Base-by-base conservation (phyloP, 1,139 yeast species). In the Diutina siamensis region DNA sequence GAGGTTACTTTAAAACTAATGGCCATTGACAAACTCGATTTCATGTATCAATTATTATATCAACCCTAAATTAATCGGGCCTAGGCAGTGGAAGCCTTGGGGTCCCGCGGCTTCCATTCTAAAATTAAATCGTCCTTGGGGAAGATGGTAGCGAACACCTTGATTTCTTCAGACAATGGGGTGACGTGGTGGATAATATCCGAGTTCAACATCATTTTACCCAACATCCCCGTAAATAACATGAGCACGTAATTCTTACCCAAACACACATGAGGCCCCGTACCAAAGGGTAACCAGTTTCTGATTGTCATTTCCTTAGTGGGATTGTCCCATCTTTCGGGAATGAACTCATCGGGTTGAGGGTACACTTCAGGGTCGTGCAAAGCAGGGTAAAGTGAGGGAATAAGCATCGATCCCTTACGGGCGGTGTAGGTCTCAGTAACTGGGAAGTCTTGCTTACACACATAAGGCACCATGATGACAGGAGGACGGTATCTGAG, bases 401-500 rank as follows among this genome's bases (percentile, higher is more conserved):
- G 97, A 55, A 92, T 86, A 54, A 92, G 74, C 98, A 92, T 92
- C 33, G 97, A 74, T 44, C 97, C 97, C 68, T 88, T 89, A 60
- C 98, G 98, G 45, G 88, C 95, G 31, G 92, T 80, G 66, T 92
- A 92, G 45, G 72, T 75, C 15, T 83, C 81, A 36, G 89, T 76
- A 46, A 92, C 80, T 45, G 95, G 95, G 72, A 84, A 92, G 15
- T 73, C 67, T 63, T 87, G 72, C 73, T 92, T 92, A 48, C 78
- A 96, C 51, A 86, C 86, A 62, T 92, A 92, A 45, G 98, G 98
- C 50, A 92, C 97, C 98, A 92, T 92, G 49, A 88, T 63, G 52
- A 92, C 98, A 5, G 98, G 98, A 33, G 98, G 98, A 65, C 97
- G 83, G 70, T 84, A 84, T 63, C 98, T 83, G 55, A 92, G 76